Base-by-base conservation (phyloP, 1,139 yeast genomes). In the Magnusiomyces paraingens region DNA sequence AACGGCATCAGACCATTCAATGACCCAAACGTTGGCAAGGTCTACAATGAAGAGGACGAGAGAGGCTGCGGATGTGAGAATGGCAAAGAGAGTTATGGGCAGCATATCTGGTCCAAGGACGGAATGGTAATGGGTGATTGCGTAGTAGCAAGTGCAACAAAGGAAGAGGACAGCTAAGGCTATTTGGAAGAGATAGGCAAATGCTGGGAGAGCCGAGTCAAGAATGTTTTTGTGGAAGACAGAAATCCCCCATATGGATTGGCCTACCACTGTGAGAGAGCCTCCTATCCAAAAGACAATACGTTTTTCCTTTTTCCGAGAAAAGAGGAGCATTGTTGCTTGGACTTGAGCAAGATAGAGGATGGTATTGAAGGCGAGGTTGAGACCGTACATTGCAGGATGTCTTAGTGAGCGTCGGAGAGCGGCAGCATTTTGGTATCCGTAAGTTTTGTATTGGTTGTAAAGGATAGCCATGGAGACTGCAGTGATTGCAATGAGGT, bases 21-120 rank as follows among this genome's bases (percentile, higher is more conserved):
- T 79, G 12, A 83, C 81, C 84, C 90, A 87, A 11, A 83, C 76
- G 62, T 83, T 83, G 1, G 90, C 78, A 1, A 87, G 81, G 69
- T 87, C 95, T 1, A 90, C 85, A 50, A 88, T 75, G 65, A 86
- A 88, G 58, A 86, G 80, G 0, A 83, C 86, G 49, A 84, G 81
- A 1, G 89, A 86, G 3, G 64, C 53, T 12, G 58, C 77, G 1
- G 85, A 78, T 26, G 83, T 75, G 1, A 84, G 59, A 10, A 81
- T 66, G 2, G 89, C 81, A 35, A 84, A 67, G 0, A 79, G 49
- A 0, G 89, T 77, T 18, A 86, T 67, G 8, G 83, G 64, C 67
- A 83, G 57, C 71, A 80, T 64, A 57, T 72, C 58, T 57, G 75
- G 75, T 42, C 78, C 77, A 48, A 82, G 69, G 40, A 84, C 76